Base-by-base conservation (phyloP, 257 asterid species). In the Leptodermis oblonga region DNA sequence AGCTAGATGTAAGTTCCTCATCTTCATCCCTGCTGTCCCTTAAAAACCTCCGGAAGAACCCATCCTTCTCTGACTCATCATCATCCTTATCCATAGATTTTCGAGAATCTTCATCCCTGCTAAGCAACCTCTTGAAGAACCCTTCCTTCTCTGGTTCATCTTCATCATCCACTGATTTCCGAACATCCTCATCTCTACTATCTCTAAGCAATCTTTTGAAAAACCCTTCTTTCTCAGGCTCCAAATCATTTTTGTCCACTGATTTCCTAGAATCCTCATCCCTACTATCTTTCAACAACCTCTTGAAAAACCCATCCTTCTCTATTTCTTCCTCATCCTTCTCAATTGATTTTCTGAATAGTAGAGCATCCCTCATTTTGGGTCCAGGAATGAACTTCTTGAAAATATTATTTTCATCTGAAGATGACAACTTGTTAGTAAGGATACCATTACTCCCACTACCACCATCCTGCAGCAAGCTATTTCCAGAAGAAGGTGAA, bases 321-420 rank as follows among this genome's bases (percentile, higher is more conserved):
- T 87, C 96, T 7, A 87, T 48, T 53, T 87, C 92, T 54, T 83
- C 89, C 52, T 87, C 89, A 73, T 88, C 96, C 85, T 81, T 88
- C 15, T 88, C 97, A 49, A 58, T 82, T 1, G 96, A 90, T 77
- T 84, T 90, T 84, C 97, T 85, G 77, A 91, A 91, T 65, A 86
- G 58, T 67, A 90, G 80, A 37, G 94, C 90, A 77, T 87, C 97
- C 63, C 95, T 73, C 69, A 88, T 86, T 85, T 83, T 88, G 6
- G 89, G 79, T 54, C 97, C 90, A 4, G 91, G 97, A 30, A 90
- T 85, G 72, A 90, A 82, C 82, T 84, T 88, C 84, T 88, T 90
- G 67, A 88, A 84, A 54, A 88, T 85, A 84, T 86, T 91, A 58
- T 83, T 86, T 74, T 91, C 97, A 36, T 88, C 96, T 0, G 88